Evolutionary conservation across 768 basidiomycete species (phyloP), one percentile per base, ranked within the genome.

Genomic region (Tricholoma terreum): DNA sequence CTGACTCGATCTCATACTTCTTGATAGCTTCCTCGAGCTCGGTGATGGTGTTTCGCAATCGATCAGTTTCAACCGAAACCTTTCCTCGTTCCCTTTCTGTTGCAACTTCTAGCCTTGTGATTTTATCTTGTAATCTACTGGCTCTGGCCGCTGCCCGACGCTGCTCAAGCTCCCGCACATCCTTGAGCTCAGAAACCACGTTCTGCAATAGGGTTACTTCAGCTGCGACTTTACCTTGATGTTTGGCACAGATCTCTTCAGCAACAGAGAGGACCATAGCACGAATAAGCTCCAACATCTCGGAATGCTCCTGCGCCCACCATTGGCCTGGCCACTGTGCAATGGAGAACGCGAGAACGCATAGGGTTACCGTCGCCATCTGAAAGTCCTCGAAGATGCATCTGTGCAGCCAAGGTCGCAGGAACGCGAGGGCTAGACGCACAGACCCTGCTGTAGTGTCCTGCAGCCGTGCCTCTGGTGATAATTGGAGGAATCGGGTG

Each of bases 361-460:
- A 72, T 31, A 79, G 65, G 35, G 70, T 73, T 15, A 61, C 59
- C 5, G 71, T 73, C 8, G 77, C 76, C 30, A 57, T 58, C 6
- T 74, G 67, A 57, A 71, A 71, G 54, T 77, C 74, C 11, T 73
- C 61, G 5, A 68, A 61, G 12, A 84, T 74, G 55, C 74, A 73
- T 50, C 67, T 71, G 65, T 86, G 82, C 71, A 90, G 84, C 84
- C 87, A 90, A 8, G 86, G 82, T 22, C 84, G 80, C 24, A 92
- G 76, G 67, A 91, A 81, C 50, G 81, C 76, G 63, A 87, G 68
- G 1, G 89, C 84, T 43, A 91, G 77, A 50, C 84, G 81, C 21
- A 90, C 84, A 2, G 89, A 83, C 22, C 84, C 83, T 24, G 79
- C 78, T 1, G 88, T 87, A 3, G 87, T 82, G 65, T 89, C 88